Base-by-base conservation (phyloP, 495 filamentous ascomycete species). In the Copromyces sp. region DNA sequence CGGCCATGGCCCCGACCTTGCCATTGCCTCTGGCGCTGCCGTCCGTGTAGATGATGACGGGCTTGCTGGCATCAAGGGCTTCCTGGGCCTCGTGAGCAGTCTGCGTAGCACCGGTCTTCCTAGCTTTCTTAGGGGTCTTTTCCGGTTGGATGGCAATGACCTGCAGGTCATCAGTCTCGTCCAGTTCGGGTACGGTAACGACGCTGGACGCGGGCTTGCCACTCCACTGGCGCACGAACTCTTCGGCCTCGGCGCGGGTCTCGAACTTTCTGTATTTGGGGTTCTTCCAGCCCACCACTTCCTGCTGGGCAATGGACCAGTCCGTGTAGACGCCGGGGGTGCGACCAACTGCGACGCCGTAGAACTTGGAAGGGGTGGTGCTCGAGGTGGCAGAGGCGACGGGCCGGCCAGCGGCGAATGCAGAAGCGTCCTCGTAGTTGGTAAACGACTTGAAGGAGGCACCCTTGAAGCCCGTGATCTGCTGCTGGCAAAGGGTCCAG, bases 311-410 rank as follows among this genome's bases (percentile, higher is more conserved):
- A 35, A 86, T 86, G n/a, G 85, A 78, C 94, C 94, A 99, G 71
- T 94, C 89, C 6, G 90, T 92, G 81, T 97, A 99, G 3, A 99
- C 90, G 5, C 95, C 95, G 0, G 94, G 92, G n/a, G 86, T 83
- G 72, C 88, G 86, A 59, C 95, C 95, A 72, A 88, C 86, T 53
- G 90, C 93, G n/a, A 99, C 91, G 9, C 88, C 95, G 77, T 99
- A 99, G 79, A 89, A 98, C 77, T 88, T 89, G 12, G 83, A 80
- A 12, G 81, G 77, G 39, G 77, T 79, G 32, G 77, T 75, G 29
- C 73, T 73, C 39, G 74, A 74, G 4, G 77, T 70, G 59, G 61
- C 44, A 17, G 79, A 70, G 6, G 73, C 40, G 17, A 85, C 80
- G 71, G 87, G 87, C 73, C 85, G 82, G 70, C 92, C 92, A 5